phyloP scores from a whole-genome alignment of 306 rosid genomes.

The Ochetophila trinervis region DNA sequence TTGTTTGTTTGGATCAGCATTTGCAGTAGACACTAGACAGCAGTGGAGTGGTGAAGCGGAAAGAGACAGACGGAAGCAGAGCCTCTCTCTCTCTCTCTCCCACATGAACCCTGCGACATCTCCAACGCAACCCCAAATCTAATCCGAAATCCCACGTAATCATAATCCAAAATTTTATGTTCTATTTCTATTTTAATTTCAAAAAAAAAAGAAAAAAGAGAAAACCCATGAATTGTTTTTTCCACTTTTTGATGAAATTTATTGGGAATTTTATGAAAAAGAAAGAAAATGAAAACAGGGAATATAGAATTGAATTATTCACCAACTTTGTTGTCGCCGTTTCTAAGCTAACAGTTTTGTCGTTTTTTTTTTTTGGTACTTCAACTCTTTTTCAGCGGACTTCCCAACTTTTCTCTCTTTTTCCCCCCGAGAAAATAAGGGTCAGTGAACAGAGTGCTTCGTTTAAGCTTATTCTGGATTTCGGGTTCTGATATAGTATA shows the following conservation, averaged over 20 bases:
- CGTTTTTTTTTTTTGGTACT: too few relatives aligned
- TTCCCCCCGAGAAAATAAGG: neutral
- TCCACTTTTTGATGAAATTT: neutral
- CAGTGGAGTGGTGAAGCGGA: too few relatives aligned
- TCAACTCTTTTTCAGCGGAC: slow-evolving; percentile 28
- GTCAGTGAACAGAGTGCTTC: neutral
- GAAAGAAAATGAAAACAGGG: neutral
- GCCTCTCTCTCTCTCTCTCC: neutral
- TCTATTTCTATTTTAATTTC: neutral
- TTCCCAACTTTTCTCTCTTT: slow-evolving; percentile 22
- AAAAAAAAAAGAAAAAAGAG: neutral
- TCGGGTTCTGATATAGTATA: neutral
- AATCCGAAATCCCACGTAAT: slow-evolving; percentile 31
- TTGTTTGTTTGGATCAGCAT: too few relatives aligned
- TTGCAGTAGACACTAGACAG: too few relatives aligned
- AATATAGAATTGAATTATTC: slow-evolving; percentile 16
- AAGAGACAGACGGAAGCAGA: neutral
- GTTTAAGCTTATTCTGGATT: slow-evolving; percentile 12
- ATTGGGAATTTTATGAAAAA: neutral
- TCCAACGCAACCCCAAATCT: slow-evolving; percentile 25
- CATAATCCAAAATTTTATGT: neutral
- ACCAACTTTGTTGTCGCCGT: slow-evolving; percentile 17
- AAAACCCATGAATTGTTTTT: too few relatives aligned
- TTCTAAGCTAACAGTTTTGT: slow-evolving; percentile 3
- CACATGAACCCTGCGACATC: slow-evolving; percentile 16